These are phyloP conservation scores for Favolaschia claudopus DNA, from an alignment of 768 basidiomycete genomes.

Conservation along the genomic window DNA sequence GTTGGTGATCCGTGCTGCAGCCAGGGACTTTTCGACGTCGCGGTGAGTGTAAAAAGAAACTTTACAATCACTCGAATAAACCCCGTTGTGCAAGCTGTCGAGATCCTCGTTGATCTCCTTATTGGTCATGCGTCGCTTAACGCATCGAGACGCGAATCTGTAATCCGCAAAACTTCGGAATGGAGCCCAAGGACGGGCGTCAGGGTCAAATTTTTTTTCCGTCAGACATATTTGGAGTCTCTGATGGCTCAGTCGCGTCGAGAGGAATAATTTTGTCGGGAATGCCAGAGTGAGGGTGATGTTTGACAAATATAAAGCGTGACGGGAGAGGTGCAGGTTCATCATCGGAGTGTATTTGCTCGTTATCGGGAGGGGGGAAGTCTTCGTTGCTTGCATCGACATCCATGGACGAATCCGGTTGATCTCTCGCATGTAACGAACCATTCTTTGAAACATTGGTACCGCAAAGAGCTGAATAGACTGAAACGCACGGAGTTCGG, in stretches of 20 bases:
- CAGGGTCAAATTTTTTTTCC: neutral
- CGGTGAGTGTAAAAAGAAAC: slow-evolving; percentile 10
- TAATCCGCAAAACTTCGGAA: slow-evolving; percentile 7
- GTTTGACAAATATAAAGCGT: slow-evolving; percentile 16
- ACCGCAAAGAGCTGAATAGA: too few relatives aligned
- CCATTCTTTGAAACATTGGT: too few relatives aligned
- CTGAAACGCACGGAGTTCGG: too few relatives aligned
- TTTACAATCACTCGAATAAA: neutral
- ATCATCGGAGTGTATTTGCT: too few relatives aligned
- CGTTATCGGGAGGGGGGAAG: too few relatives aligned
- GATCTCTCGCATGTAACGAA: too few relatives aligned
- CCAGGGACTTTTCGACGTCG: slow-evolving; percentile 17
- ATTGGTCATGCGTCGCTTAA: slow-evolving; percentile 8
- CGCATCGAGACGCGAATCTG: slow-evolving; percentile 5
- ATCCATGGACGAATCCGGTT: too few relatives aligned
- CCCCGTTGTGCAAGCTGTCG: neutral
- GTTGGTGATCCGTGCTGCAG: slow-evolving; percentile 7
- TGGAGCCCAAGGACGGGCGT: slow-evolving; percentile 9
- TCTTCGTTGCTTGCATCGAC: too few relatives aligned
- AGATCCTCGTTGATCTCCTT: slow-evolving; percentile 16
- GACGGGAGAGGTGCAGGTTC: slow-evolving; percentile 1
- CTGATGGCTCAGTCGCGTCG: neutral
- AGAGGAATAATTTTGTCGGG: slow-evolving; percentile 14
- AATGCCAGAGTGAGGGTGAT: slow-evolving; percentile 10
- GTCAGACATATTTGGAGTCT: too few relatives aligned